phyloP scores from a whole-genome alignment of 768 basidiomycete genomes.

The Trametes coccinea region DNA sequence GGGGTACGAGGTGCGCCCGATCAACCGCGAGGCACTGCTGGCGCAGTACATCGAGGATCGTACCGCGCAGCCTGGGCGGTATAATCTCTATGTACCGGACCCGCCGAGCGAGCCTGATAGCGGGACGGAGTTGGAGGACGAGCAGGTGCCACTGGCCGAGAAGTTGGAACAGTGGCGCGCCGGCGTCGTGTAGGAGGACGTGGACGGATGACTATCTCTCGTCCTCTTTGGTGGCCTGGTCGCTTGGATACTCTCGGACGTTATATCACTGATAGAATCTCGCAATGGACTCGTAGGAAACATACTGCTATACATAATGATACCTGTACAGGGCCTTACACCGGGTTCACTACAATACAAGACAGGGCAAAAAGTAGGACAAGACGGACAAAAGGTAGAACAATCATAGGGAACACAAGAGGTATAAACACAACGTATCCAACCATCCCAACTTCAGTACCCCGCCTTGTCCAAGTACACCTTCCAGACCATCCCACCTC shows the following conservation, averaged over 20 bases:
- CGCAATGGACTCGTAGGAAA: background rate
- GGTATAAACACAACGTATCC: background rate
- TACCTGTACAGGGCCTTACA: constrained; percentile 17
- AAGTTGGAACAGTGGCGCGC: constrained; percentile 31
- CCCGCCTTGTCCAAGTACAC: constrained; percentile 46
- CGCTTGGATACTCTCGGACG: background rate
- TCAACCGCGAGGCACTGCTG: constrained; percentile 66
- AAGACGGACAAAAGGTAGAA: background rate
- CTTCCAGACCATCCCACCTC: constrained; percentile 69
- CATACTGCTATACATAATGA: constrained; percentile 20
- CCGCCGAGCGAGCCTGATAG: constrained; percentile 43
- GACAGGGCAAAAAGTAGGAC: background rate
- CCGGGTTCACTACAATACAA: background rate
- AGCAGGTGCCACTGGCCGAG: constrained; percentile 24
- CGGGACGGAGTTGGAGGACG: constrained; percentile 43
- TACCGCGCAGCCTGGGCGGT: constrained; percentile 58
- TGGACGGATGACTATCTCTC: background rate
- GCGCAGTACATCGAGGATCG: constrained; percentile 53
- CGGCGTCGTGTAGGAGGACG: constrained; percentile 11
- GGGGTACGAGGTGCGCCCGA: constrained; percentile 71
- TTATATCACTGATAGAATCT: background rate
- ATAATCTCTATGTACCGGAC: constrained; percentile 68
- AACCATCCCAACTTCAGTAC: constrained; percentile 1
- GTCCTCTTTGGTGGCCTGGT: background rate
- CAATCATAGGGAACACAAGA: background rate